Evolutionary conservation across 2,329 filamentous ascomycete genomes (phyloP).

Genomic region (Calonectria multiphialidica): DNA sequence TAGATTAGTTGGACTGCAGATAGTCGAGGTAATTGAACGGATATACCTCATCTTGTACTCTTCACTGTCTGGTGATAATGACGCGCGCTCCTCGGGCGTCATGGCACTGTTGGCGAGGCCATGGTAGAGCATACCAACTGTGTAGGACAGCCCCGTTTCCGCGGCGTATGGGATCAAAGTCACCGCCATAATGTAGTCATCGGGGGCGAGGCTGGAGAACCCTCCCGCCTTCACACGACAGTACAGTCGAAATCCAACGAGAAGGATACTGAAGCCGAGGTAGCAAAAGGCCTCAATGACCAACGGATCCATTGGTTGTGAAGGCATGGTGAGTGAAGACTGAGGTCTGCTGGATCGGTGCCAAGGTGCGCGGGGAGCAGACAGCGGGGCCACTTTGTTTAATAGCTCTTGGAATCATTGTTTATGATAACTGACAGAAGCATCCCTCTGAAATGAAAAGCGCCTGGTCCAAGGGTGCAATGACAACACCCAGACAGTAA

Average conservation of each 20-base stretch:
- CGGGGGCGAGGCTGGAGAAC: neutral
- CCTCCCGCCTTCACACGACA: neutral
- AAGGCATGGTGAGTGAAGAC: neutral
- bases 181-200: slow-evolving; percentile 17
- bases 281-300: slow-evolving; percentile 13
- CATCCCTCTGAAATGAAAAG: neutral
- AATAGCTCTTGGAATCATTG: neutral
- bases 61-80: slow-evolving; percentile 2
- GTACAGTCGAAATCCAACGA: slow-evolving; percentile 9
- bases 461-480: neutral
- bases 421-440: too few species aligned
- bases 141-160: slow-evolving; percentile 5
- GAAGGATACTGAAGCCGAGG: neutral
- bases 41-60: slow-evolving; percentile 13
- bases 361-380: neutral
- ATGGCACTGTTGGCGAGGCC: slow-evolving; percentile 15
- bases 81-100: slow-evolving; percentile 3
- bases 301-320: neutral
- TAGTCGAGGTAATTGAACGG: neutral
- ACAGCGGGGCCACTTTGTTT: neutral
- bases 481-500: neutral
- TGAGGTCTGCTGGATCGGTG: neutral
- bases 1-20: neutral
- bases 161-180: neutral
- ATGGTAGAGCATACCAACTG: neutral